These are phyloP conservation scores for Termitomyces titanicus DNA, from an alignment of 768 basidiomycete species.

Conservation along the genomic window DNA sequence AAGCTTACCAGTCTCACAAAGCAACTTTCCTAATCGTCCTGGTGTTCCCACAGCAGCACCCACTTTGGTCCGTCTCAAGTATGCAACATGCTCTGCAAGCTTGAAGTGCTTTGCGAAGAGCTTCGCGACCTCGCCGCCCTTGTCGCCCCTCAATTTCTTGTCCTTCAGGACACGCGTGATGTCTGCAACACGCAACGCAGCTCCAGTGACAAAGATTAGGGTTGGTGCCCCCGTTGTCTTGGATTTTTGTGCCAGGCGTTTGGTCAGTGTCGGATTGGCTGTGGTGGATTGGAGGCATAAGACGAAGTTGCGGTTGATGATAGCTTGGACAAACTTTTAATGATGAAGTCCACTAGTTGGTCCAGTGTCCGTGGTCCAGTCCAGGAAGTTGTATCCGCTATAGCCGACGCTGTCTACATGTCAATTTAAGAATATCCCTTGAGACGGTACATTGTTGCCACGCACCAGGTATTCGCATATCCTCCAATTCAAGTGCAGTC, in stretches of 20 bases:
- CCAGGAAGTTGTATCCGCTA: slow-evolving; percentile 76
- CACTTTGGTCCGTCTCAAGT: slow-evolving; percentile 82
- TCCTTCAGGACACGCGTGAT: slow-evolving; percentile 72
- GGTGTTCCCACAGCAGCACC: slow-evolving; percentile 92
- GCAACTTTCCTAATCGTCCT: slow-evolving; percentile 82
- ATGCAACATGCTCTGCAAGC: slow-evolving; percentile 79
- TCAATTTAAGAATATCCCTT: slow-evolving; percentile 41
- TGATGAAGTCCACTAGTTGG: slow-evolving; percentile 70
- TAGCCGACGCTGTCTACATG: slow-evolving; percentile 60
- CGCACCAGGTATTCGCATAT: slow-evolving; percentile 76
- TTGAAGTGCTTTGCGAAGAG: slow-evolving; percentile 96
- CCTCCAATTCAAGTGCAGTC: slow-evolving; percentile 76
- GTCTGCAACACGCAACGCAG: slow-evolving; percentile 92
- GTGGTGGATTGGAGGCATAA: not conserved
- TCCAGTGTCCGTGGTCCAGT: slow-evolving; percentile 69
- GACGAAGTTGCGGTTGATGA: not conserved
- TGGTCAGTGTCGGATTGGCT: slow-evolving; percentile 68
- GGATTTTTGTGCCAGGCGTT: slow-evolving; percentile 70
- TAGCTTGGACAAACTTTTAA: slow-evolving; percentile 48
- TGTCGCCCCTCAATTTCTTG: slow-evolving; percentile 68
- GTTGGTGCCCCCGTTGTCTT: slow-evolving; percentile 84
- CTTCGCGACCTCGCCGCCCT: slow-evolving; percentile 90
- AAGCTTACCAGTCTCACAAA: slow-evolving; percentile 61
- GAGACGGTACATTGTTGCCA: slow-evolving; percentile 6
- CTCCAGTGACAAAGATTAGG: slow-evolving; percentile 77